phyloP scores from a whole-genome alignment of 1,284 basidiomycete species.

The Cutaneotrichosporon cavernicola region DNA sequence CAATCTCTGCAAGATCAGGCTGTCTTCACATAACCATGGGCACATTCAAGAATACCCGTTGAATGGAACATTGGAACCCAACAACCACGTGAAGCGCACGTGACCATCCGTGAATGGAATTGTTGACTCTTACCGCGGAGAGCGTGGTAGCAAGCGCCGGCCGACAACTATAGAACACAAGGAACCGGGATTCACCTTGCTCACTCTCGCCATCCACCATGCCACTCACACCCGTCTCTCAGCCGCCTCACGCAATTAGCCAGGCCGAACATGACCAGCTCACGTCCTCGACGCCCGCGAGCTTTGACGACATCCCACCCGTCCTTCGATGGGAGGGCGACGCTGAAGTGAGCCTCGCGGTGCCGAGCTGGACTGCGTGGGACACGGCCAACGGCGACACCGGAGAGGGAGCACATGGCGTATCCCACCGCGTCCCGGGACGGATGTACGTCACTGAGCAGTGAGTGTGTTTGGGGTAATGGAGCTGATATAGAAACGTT shows the following conservation, averaged over 20 bases:
- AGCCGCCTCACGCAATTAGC: constrained; percentile 56
- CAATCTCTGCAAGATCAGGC: too few relatives aligned
- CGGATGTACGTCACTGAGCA: constrained; percentile 77
- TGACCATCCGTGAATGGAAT: too few relatives aligned
- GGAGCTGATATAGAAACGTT: constrained; percentile 60
- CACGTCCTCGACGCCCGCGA: constrained; percentile 71
- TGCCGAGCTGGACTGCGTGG: constrained; percentile 59
- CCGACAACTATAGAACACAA: not conserved
- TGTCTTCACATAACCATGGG: too few relatives aligned
- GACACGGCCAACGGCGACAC: not conserved
- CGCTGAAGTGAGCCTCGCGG: constrained; percentile 67
- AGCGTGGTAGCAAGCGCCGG: not conserved
- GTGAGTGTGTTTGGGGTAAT: constrained; percentile 53
- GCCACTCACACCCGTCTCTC: constrained; percentile 22
- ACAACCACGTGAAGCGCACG: too few relatives aligned
- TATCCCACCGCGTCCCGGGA: constrained; percentile 56
- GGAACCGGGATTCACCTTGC: not conserved
- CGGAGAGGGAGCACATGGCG: not conserved
- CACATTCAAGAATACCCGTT: too few relatives aligned
- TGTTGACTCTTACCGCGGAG: not conserved
- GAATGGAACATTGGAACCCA: too few relatives aligned
- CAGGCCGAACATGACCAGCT: constrained; percentile 67
- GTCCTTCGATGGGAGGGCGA: constrained; percentile 70
- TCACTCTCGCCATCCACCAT: constrained; percentile 6
- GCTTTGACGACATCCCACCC: constrained; percentile 76